Evolutionary conservation across 345 rosid species (phyloP).

Genomic region (Mangifera indica): DNA sequence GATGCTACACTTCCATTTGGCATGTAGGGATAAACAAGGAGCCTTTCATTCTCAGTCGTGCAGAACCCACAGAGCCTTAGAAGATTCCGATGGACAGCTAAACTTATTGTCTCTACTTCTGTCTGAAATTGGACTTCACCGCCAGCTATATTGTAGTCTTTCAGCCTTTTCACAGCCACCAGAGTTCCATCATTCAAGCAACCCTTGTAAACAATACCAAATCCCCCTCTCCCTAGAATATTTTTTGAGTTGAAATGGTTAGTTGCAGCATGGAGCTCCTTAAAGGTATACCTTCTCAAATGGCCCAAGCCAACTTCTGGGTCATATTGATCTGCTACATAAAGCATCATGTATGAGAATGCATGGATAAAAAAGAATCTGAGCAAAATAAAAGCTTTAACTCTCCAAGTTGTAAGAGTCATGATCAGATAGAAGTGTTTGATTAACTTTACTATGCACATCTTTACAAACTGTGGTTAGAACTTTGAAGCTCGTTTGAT

Average conservation of each 20-base stretch:
- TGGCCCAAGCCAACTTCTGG: slow-evolving; percentile 89
- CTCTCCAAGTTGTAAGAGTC: not conserved
- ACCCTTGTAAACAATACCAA: slow-evolving; percentile 94
- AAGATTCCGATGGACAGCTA: slow-evolving; percentile 95
- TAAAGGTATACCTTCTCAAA: slow-evolving; percentile 76
- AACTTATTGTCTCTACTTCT: slow-evolving; percentile 90
- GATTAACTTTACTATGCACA: not conserved
- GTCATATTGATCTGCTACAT: slow-evolving; percentile 76
- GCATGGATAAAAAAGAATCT: not conserved
- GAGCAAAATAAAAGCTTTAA: not conserved
- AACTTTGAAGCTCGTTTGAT: not conserved
- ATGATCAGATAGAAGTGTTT: not conserved
- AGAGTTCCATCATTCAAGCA: slow-evolving; percentile 65
- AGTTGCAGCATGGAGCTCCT: slow-evolving; percentile 90
- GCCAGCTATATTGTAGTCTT: slow-evolving; percentile 77
- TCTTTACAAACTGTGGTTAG: not conserved
- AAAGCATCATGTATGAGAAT: slow-evolving; percentile 17
- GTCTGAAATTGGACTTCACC: slow-evolving; percentile 99
- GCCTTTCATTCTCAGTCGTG: slow-evolving; percentile 82
- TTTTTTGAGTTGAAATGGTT: slow-evolving; percentile 82
- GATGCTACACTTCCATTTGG: slow-evolving; percentile 95
- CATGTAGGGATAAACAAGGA: slow-evolving; percentile 96
- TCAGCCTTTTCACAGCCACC: slow-evolving; percentile 97
- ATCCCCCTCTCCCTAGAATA: slow-evolving; percentile 91
- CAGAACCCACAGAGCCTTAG: slow-evolving; percentile 96